Evolutionary conservation across 1,139 yeast species (phyloP), one percentile per base, ranked within the genome.

Genomic region (Waltiozyma sp.): DNA sequence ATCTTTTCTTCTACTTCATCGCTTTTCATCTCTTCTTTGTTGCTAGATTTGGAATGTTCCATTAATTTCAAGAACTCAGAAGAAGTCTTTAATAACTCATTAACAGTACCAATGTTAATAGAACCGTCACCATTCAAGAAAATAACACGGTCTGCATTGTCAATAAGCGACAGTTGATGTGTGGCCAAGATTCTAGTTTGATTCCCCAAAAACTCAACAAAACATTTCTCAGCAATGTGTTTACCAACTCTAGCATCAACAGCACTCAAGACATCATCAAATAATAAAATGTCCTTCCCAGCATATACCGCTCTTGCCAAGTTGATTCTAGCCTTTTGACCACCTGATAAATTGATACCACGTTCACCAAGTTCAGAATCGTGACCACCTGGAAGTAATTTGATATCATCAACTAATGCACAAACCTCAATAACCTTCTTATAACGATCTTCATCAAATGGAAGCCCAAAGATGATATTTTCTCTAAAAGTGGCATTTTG

Each of bases 211-310:
- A 76, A 51, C 0, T 83, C 89, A 47, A 73, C 49, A 40, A 87
- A 62, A 60, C 95, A 85, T n/a, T 75, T 64, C 45, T 79, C 80
- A 72, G 86, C 75, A 41, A 88, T 84, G 55, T 80, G 84, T 51
- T 77, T 80, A 38, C 95, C 95, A 23, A 87, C 96, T 56, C 85
- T 79, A 9, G 95, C 86, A 66, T 88, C 96, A 14, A 88, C 96
- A 2, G 96, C 96, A 64, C 88, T 78, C 46, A 88, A 68, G 7
- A 87, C 93, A 62, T 88, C 96, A 58, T 88, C 96, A 47, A 88
- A 66, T 45, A 88, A 61, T 19, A 85, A 65, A 37, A 83, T 77
- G 46, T 82, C 87, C 28, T 71, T 66, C 45, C 75, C 68, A 37
- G 82, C 77, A 60, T 88, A 88, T 3, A 84, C 88, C 2, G 95